A percentile compares a stretch with the other conserved stretches of the same genome.
phyloP scores from a whole-genome alignment of 169 alveolate genomes.

The Plasmodium gaboni region DNA sequence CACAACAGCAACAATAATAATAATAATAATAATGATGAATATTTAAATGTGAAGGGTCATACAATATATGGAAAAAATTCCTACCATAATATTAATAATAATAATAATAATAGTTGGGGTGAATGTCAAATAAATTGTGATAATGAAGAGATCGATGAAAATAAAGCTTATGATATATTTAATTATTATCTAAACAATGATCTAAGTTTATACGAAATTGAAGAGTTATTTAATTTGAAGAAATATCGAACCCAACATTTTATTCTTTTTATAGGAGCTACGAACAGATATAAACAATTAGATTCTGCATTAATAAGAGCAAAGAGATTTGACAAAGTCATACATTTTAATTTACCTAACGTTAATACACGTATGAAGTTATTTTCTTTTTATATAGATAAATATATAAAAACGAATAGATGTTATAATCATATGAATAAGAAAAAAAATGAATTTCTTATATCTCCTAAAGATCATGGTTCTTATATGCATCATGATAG shows the following conservation, averaged over 20 bases:
- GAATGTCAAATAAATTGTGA: not conserved
- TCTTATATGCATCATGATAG: no score
- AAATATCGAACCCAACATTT: conserved; percentile 15
- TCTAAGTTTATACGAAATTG: conserved; percentile 33
- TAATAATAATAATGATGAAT: not conserved
- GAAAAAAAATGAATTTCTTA: not conserved
- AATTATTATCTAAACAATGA: conserved; percentile 57
- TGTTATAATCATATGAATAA: not conserved
- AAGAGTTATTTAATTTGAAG: conserved; percentile 47
- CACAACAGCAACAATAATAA: not conserved
- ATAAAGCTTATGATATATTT: conserved; percentile 50
- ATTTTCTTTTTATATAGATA: conserved; percentile 30
- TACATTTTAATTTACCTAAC: conserved; percentile 47
- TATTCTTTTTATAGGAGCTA: conserved; percentile 67
- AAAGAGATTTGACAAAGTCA: conserved; percentile 61
- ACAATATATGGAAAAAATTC: no score
- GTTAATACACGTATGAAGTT: conserved; percentile 31
- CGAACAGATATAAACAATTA: conserved; percentile 38
- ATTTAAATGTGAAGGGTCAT: not conserved
- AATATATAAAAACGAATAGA: not conserved
- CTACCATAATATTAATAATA: not conserved
- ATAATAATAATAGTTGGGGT: not conserved
- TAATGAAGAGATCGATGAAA: not conserved
- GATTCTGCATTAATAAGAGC: conserved; percentile 64
- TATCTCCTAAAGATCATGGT: no score